Evolutionary conservation across 2,329 filamentous ascomycete species (phyloP), one percentile per base, ranked within the genome.

Genomic region (Colletotrichum orbiculare): DNA sequence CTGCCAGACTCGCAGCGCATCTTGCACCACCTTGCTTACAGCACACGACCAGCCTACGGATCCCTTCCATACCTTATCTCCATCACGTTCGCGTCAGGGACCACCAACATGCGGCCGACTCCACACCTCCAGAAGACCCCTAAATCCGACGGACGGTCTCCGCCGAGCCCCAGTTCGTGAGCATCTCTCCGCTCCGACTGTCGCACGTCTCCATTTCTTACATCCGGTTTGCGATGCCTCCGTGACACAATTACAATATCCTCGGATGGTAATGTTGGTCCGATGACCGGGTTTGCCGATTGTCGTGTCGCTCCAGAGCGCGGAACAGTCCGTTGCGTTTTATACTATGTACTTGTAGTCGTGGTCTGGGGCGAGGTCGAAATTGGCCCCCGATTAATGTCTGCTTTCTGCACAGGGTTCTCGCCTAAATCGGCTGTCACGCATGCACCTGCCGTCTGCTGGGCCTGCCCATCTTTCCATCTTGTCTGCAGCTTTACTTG

Each of bases 91-190:
- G 34, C 11, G 35, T 13, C 52, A 45, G 25, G 41, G 46, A 35
- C n/a, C 52, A 54, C 39, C 12, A 54, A 15, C 43, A 15, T 46
- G 43, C 43, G n/a, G 9, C 38, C 9, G 13, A 41, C 9, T 25
- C 25, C 25, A 25, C 25, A 25, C 25, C 25, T 35, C 47, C 37
- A 6, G 11, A 46, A 48, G 39, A 64, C 56, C 56, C 50, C 56
- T 64, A 60, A 54, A 11, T 60, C 49, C 56, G 60, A 60, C 48
- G 11, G 54, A 49, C 56, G 61, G 50, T 33, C 45, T 8, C 13
- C 34, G 45, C 48, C 34, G 25, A 17, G 25, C 39, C 45, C 50
- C 60, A 48, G 45, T 46, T 34, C 45, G 45, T 45, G 50, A 46
- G 35, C 25, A 59, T 46, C 25, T 61, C 46, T 52, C 50, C 56